Conservation (phyloP, 2,329 filamentous ascomycete genomes). For the Ophiosphaerella korrae region DNA sequence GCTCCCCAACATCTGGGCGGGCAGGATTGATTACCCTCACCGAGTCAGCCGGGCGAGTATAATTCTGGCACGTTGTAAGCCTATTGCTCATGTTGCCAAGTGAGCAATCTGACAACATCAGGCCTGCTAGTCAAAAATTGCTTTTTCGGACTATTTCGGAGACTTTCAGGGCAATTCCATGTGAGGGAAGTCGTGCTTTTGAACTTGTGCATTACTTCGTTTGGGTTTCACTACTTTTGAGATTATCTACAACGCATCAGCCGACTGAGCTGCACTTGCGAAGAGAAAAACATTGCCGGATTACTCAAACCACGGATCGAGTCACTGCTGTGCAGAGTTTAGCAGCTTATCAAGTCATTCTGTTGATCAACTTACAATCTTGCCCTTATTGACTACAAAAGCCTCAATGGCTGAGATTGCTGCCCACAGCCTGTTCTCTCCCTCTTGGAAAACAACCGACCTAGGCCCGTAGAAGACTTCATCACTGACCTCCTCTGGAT, state of each 20-base stretch:
- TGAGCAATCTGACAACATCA: no score
- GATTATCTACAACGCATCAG: neutral
- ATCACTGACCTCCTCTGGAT: conserved; percentile 90
- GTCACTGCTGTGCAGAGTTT: conserved; percentile 18
- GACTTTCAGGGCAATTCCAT: neutral
- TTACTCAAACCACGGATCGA: conserved; percentile 35
- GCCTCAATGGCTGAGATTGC: conserved; percentile 82
- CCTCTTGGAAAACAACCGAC: conserved; percentile 90
- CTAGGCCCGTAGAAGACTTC: conserved; percentile 89
- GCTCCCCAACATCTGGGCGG: conserved; percentile 9
- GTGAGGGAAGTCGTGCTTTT: neutral
- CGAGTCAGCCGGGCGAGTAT: no score
- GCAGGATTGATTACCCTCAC: no score
- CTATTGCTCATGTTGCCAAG: no score
- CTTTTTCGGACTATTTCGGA: no score
- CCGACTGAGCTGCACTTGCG: neutral
- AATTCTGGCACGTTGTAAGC: no score
- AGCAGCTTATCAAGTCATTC: neutral
- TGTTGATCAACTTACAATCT: conserved; percentile 56
- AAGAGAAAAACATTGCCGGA: neutral
- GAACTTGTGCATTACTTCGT: neutral
- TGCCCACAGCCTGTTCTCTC: conserved; percentile 92
- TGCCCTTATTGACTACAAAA: conserved; percentile 94
- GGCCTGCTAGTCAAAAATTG: no score
- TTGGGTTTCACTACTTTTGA: neutral